Evolutionary conservation across 768 basidiomycete genomes (phyloP).

Genomic region (Boletus coccyginus): DNA sequence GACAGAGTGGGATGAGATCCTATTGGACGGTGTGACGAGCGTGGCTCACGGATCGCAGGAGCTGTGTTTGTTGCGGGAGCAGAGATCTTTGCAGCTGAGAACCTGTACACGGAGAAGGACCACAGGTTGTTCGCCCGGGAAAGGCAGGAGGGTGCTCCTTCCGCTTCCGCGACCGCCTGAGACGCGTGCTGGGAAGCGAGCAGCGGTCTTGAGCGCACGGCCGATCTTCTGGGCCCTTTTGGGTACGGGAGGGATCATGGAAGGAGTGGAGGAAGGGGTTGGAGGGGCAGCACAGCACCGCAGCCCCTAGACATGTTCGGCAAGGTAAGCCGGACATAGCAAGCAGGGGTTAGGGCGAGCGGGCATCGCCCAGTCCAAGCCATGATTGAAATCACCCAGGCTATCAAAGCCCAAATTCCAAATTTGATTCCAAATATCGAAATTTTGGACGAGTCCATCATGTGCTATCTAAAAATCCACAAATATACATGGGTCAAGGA

Average conservation of each 20-base stretch:
- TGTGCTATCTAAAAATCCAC: background rate
- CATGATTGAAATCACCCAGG: background rate
- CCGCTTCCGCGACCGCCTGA: constrained; percentile 39
- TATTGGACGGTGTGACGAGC: background rate
- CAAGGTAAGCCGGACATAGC: background rate
- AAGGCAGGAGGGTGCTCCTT: constrained; percentile 39
- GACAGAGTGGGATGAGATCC: background rate
- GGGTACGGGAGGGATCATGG: constrained; percentile 34
- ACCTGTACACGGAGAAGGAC: constrained; percentile 69
- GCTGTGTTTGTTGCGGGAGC: constrained; percentile 65
- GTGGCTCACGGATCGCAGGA: constrained; percentile 71
- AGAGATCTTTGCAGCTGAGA: constrained; percentile 57
- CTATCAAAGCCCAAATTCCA: background rate
- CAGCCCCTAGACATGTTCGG: constrained; percentile 13
- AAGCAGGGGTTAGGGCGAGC: background rate
- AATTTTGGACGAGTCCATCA: background rate
- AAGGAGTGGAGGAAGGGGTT: background rate
- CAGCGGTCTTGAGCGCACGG: constrained; percentile 59
- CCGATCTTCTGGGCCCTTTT: constrained; percentile 51
- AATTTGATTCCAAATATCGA: background rate
- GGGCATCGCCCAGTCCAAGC: too few relatives aligned
- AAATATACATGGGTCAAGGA: background rate
- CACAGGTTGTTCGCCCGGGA: constrained; percentile 62
- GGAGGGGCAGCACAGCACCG: constrained; percentile 12
- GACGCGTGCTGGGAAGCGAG: constrained; percentile 50